Evolutionary conservation across 305 asterid species (phyloP).

Genomic region (Rubia tinctorum): DNA sequence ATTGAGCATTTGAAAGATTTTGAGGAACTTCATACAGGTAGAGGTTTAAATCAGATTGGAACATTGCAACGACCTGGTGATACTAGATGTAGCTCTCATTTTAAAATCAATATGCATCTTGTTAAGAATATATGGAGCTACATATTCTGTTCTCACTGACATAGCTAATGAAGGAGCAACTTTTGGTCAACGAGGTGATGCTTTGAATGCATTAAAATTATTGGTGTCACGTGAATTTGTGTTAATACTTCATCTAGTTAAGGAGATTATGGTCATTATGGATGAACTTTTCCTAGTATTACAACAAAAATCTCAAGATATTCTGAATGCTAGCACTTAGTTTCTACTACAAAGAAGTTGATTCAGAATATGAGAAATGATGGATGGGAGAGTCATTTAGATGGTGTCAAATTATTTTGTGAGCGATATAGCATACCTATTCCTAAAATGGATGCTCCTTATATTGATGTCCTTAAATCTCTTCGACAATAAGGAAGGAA

Average conservation of each 20-base stretch:
- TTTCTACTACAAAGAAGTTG: too few relatives aligned
- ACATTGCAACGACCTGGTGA: neutral
- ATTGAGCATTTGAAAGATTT: too few relatives aligned
- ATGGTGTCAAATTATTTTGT: neutral
- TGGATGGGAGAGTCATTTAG: neutral
- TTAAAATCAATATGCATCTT: neutral
- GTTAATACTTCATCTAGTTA: neutral
- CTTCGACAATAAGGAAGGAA: neutral
- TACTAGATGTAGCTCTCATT: neutral
- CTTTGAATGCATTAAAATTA: neutral
- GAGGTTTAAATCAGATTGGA: neutral
- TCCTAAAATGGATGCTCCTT: neutral
- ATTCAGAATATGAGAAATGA: too few relatives aligned
- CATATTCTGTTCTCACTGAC: neutral
- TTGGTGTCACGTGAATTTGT: too few relatives aligned
- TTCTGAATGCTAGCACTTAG: too few relatives aligned
- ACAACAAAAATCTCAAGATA: neutral
- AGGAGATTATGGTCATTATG: neutral
- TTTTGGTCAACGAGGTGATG: neutral
- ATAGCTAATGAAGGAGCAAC: neutral
- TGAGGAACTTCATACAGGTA: neutral
- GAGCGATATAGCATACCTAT: neutral
- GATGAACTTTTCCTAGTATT: neutral
- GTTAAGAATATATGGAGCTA: neutral
- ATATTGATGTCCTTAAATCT: neutral